A percentile compares a stretch with the other conserved stretches of the same genome.
These are phyloP conservation scores for Fusarium pseudograminearum DNA, from an alignment of 2,329 filamentous ascomycete genomes.

Conservation along the genomic window DNA sequence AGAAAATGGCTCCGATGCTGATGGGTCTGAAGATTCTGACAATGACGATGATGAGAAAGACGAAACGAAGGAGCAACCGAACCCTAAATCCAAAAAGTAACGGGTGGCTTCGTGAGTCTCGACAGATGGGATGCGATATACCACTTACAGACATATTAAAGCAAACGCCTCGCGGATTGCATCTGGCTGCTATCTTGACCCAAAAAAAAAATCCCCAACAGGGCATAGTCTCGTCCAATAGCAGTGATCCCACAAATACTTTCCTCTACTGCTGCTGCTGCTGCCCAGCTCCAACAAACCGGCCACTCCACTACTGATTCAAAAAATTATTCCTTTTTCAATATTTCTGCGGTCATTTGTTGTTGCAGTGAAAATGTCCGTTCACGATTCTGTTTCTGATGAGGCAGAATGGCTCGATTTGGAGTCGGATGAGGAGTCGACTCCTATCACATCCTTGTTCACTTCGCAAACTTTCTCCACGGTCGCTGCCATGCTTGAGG, in stretches of 20 bases:
- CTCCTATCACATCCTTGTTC: slow-evolving; percentile 75
- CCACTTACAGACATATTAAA: slow-evolving; percentile 49
- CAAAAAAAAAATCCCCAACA: slow-evolving; percentile 45
- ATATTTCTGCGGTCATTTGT: slow-evolving; percentile 52
- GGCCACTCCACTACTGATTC: slow-evolving; percentile 9
- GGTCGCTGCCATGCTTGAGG: slow-evolving; percentile 72
- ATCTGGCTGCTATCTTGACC: slow-evolving; percentile 38
- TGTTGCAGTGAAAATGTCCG: slow-evolving; percentile 46
- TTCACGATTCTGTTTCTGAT: slow-evolving; percentile 51
- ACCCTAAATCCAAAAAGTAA: slow-evolving; percentile 7
- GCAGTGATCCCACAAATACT: slow-evolving; percentile 49
- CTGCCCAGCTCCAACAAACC: slow-evolving; percentile 14
- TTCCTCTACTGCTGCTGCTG: slow-evolving; percentile 18
- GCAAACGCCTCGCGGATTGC: slow-evolving; percentile 47
- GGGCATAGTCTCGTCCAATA: slow-evolving; percentile 54
- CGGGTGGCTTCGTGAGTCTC: not conserved
- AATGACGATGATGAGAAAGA: slow-evolving; percentile 24
- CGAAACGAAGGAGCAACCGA: slow-evolving; percentile 6
- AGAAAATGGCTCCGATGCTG: slow-evolving; percentile 48
- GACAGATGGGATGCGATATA: slow-evolving; percentile 36
- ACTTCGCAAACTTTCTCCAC: slow-evolving; percentile 74
- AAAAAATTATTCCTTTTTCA: slow-evolving; percentile 53
- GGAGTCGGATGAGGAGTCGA: slow-evolving; percentile 72
- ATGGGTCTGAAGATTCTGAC: slow-evolving; percentile 32
- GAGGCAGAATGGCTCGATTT: slow-evolving; percentile 65